A percentile compares a stretch with the other conserved stretches of the same genome.
Conservation (phyloP, 2,329 filamentous ascomycete genomes). For the Colletotrichum eremochloae region DNA sequence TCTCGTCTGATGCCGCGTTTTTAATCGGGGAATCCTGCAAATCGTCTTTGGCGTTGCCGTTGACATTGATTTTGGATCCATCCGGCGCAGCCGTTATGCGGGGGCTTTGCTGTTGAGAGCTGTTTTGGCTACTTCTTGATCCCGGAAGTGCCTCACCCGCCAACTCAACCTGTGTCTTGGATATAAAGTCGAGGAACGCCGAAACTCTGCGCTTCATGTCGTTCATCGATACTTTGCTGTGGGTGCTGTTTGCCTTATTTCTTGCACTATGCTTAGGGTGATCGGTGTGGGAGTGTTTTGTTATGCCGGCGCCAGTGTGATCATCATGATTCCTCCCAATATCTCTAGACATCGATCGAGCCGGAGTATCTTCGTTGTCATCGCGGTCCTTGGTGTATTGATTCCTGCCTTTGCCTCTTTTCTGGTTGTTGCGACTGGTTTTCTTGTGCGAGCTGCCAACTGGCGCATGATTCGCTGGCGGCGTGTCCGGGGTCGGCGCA, state of each 20-base stretch:
- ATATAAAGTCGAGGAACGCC: conserved; percentile 90
- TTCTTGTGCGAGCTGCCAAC: conserved; percentile 70
- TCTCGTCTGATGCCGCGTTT: conserved; percentile 41
- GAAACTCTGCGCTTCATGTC: conserved; percentile 90
- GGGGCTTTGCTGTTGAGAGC: conserved; percentile 44
- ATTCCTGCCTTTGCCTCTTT: conserved; percentile 80
- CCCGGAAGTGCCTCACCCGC: conserved; percentile 71
- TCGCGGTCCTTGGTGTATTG: conserved; percentile 87
- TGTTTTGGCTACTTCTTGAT: conserved; percentile 52
- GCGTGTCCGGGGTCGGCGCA: conserved; percentile 58
- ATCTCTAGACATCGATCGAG: conserved; percentile 68
- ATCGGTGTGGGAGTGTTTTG: conserved; percentile 51
- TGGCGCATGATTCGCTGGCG: conserved; percentile 56
- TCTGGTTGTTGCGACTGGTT: conserved; percentile 71
- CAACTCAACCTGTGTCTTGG: conserved; percentile 88
- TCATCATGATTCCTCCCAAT: conserved; percentile 59
- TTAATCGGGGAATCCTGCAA: conserved; percentile 10
- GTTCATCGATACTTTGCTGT: conserved; percentile 82
- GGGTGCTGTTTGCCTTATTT: conserved; percentile 64
- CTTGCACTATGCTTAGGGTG: conserved; percentile 69
- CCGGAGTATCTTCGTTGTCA: conserved; percentile 69
- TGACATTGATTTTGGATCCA: conserved; percentile 35
- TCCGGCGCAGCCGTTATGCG: conserved; percentile 45
- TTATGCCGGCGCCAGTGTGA: conserved; percentile 49
- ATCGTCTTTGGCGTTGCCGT: conserved; percentile 43